These are phyloP conservation scores for Paratinospora sagittata DNA, from an alignment of 164 flowering plant genomes.

Conservation along the genomic window DNA sequence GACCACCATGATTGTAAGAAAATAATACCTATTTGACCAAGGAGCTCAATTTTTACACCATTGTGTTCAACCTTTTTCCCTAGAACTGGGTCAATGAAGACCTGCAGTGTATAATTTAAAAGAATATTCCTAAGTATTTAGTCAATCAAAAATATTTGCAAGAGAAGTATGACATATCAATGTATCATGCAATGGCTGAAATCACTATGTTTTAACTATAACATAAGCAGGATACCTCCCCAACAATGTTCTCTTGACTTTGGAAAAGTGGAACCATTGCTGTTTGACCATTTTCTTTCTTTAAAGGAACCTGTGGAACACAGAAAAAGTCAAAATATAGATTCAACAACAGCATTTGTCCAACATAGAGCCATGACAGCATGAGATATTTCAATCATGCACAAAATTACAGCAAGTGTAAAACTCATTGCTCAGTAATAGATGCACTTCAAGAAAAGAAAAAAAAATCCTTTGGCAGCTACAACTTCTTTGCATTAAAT, in stretches of 20 bases:
- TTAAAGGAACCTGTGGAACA: slow-evolving; percentile 50
- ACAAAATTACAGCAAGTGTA: not conserved
- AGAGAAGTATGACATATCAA: not conserved
- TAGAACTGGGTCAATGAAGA: slow-evolving; percentile 67
- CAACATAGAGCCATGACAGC: too few relatives aligned
- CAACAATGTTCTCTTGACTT: slow-evolving; percentile 88
- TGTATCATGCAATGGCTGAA: not conserved
- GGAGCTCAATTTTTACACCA: slow-evolving; percentile 90
- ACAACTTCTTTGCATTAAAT: not conserved
- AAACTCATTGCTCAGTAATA: not conserved
- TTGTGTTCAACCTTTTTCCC: slow-evolving; percentile 93
- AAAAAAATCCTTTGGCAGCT: not conserved
- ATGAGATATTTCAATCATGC: not conserved
- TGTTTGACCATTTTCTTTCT: slow-evolving; percentile 88
- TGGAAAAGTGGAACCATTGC: slow-evolving; percentile 73
- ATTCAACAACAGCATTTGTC: not conserved
- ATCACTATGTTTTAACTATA: not conserved
- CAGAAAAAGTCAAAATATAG: not conserved
- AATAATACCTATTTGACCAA: slow-evolving; percentile 80
- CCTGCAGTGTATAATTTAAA: slow-evolving; percentile 31
- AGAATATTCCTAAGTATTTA: not conserved
- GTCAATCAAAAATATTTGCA: not conserved
- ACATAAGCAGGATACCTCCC: slow-evolving; percentile 51
- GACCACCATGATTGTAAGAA: not conserved
- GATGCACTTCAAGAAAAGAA: not conserved